phyloP scores from a whole-genome alignment of 2,329 filamentous ascomycete genomes.

The Penicillium crustosum region DNA sequence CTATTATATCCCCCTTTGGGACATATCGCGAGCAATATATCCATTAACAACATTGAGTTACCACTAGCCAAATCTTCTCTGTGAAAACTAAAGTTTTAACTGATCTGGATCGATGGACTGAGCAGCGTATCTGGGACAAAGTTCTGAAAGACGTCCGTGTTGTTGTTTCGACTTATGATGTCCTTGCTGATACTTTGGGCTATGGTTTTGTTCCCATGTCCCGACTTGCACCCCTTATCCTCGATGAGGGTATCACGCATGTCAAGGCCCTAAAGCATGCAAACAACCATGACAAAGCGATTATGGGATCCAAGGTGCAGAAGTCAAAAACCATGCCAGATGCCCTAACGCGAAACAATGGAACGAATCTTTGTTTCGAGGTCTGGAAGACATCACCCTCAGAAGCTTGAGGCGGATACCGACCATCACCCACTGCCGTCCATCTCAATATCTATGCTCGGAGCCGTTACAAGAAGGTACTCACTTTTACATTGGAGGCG shows the following conservation, averaged over 20 bases:
- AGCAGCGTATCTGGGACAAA: constrained; percentile 64
- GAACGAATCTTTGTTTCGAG: too few species aligned
- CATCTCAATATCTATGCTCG: neutral
- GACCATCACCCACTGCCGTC: neutral
- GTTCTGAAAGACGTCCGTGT: constrained; percentile 65
- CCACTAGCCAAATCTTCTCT: constrained; percentile 59
- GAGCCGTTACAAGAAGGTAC: neutral
- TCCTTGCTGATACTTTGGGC: constrained; percentile 70
- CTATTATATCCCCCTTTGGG: too few species aligned
- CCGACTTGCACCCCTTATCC: constrained; percentile 68
- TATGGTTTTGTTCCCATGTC: constrained; percentile 71
- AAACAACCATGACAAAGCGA: too few species aligned
- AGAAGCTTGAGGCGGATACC: neutral
- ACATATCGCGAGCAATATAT: too few species aligned
- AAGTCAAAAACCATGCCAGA: too few species aligned
- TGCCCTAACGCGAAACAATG: too few species aligned
- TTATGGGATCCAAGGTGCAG: too few species aligned
- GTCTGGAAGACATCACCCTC: neutral
- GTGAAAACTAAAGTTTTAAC: constrained; percentile 63
- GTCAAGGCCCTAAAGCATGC: too few species aligned
- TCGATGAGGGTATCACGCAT: constrained; percentile 69
- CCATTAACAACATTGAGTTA: constrained; percentile 61
- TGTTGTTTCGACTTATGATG: constrained; percentile 75
- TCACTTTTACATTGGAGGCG: too few species aligned
- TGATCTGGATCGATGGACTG: constrained; percentile 71